Percentiles rank a stretch among this genome's conserved stretches.
Conservation (phyloP, 164 flowering plant genomes). For the Vitis labrusca region DNA sequence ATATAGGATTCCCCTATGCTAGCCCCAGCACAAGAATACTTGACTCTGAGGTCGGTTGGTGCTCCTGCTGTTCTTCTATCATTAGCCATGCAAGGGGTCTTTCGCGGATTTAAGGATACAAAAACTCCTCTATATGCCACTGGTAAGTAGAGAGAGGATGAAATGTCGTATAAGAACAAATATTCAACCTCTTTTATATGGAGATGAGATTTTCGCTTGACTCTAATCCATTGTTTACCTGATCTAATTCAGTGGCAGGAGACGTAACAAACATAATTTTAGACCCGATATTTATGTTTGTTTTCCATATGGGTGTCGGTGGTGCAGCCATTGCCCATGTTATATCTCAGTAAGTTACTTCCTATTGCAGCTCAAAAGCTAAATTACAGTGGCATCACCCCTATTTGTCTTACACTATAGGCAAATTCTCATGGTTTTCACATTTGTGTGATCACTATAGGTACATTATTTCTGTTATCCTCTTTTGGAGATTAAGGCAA, state of each 20-base stretch:
- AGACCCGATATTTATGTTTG: constrained; percentile 36
- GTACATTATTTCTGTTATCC: constrained; percentile 34
- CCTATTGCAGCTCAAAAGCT: neutral
- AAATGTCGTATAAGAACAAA: neutral
- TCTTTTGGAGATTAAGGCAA: constrained; percentile 35
- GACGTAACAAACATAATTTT: constrained; percentile 37
- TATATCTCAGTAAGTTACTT: constrained; percentile 35
- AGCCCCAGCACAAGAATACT: constrained; percentile 26
- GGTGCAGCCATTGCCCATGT: constrained; percentile 47
- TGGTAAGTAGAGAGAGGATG: constrained; percentile 20
- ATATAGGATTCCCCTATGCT: constrained; percentile 31
- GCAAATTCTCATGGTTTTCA: neutral
- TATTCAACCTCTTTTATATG: neutral
- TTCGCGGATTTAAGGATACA: constrained; percentile 69
- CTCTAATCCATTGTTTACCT: constrained; percentile 7
- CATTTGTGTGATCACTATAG: constrained; percentile 9
- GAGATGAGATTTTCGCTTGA: neutral
- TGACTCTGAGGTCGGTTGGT: constrained; percentile 55
- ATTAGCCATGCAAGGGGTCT: constrained; percentile 70
- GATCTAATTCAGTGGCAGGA: constrained; percentile 30
- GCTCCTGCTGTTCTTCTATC: constrained; percentile 73
- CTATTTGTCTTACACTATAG: neutral
- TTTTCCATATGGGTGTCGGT: constrained; percentile 29
- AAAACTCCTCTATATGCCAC: constrained; percentile 65
- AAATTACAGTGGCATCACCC: neutral